These are phyloP conservation scores for Dictyostelium discoideum DNA, from an alignment of 78 protist species.

Conservation along the genomic window DNA sequence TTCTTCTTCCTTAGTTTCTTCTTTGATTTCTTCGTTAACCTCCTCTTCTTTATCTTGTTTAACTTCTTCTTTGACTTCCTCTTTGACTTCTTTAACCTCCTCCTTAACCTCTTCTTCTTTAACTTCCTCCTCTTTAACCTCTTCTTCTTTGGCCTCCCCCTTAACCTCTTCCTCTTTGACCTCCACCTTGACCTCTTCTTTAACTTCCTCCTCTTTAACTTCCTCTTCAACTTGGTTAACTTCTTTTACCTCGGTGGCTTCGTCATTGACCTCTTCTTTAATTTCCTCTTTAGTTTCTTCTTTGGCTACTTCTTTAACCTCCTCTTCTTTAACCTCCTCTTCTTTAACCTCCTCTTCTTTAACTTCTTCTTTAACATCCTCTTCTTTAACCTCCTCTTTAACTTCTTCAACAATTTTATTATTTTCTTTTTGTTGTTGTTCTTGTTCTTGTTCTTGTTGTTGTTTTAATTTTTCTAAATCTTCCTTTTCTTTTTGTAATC, in stretches of 20 bases:
- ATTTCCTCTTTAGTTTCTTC: neutral
- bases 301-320: neutral
- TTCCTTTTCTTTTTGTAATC: conserved; percentile 7
- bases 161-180: neutral
- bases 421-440: neutral
- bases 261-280: neutral
- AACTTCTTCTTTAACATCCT: neutral
- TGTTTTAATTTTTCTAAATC: conserved; percentile 9
- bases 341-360: neutral
- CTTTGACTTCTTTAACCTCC: neutral
- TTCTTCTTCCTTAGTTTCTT: neutral
- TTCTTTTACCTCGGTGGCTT: neutral
- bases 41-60: neutral
- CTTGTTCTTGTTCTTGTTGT: neutral
- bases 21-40: neutral
- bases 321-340: neutral
- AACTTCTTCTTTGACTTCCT: neutral
- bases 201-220: neutral
- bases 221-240: neutral
- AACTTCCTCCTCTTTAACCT: neutral
- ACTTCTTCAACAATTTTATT: neutral
- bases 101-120: neutral
- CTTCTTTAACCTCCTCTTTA: neutral
- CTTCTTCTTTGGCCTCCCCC: neutral
- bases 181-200: neutral